Evolutionary conservation across 371 early-diverging fungal genomes (phyloP).

Genomic region (Mucor velutinosus): DNA sequence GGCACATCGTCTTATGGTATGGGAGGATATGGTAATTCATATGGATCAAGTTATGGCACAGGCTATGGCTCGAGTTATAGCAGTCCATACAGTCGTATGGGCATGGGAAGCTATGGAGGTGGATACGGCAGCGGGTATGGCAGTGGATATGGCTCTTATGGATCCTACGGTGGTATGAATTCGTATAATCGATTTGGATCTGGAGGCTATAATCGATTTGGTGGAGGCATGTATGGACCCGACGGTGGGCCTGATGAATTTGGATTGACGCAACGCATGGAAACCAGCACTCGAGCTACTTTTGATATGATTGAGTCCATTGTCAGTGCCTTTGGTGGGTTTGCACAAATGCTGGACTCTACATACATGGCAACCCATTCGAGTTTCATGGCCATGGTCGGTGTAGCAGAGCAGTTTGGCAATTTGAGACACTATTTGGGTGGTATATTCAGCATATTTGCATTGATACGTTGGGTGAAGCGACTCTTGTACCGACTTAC

Average conservation of each 20-base stretch:
- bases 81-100: constrained; percentile 31
- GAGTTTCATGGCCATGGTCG: constrained; percentile 96
- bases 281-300: constrained; percentile 83
- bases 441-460: constrained; percentile 74
- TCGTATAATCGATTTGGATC: constrained; percentile 26
- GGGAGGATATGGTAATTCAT: constrained; percentile 12
- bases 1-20: constrained; percentile 23
- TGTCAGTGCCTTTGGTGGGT: constrained; percentile 94
- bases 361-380: constrained; percentile 97
- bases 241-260: constrained; percentile 60
- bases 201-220: constrained; percentile 33
- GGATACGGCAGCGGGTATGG: not conserved
- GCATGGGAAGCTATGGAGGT: constrained; percentile 5
- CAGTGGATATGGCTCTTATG: constrained; percentile 21
- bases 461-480: constrained; percentile 68
- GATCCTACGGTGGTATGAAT: constrained; percentile 30
- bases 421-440: constrained; percentile 82
- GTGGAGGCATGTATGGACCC: constrained; percentile 57
- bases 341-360: constrained; percentile 96
- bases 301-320: constrained; percentile 90
- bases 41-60: constrained; percentile 11
- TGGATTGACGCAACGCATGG: constrained; percentile 79
- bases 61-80: constrained; percentile 24
- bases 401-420: constrained; percentile 95
- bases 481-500: constrained; percentile 60